phyloP scores from a whole-genome alignment of 2,329 filamentous ascomycete genomes.

The Davidsoniella neocaledoniae region DNA sequence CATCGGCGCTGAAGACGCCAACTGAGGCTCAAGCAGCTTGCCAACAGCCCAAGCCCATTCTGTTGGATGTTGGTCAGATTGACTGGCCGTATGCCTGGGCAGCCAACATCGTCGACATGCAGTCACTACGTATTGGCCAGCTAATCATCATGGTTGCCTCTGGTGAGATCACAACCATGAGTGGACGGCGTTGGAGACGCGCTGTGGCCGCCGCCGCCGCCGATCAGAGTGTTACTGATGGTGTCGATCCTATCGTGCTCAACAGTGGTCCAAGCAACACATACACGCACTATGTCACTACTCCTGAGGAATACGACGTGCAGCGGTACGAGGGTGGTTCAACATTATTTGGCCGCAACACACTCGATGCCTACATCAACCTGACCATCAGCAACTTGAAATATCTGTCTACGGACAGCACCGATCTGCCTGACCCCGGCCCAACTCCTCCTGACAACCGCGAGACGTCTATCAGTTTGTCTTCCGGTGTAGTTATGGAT shows the following conservation, averaged over 20 bases:
- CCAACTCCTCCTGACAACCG: conserved; percentile 62
- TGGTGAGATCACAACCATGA: conserved; percentile 83
- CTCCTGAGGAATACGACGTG: conserved; percentile 24
- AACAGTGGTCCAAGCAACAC: conserved; percentile 77
- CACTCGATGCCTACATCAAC: conserved; percentile 74
- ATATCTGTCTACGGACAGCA: conserved; percentile 38
- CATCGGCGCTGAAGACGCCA: conserved; percentile 52
- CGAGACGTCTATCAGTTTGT: conserved; percentile 59
- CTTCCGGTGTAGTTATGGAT: conserved; percentile 62
- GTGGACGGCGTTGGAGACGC: conserved; percentile 68
- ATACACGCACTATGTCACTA: conserved; percentile 40
- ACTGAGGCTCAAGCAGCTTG: conserved; percentile 52
- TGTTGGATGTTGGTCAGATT: conserved; percentile 73
- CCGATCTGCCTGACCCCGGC: conserved; percentile 25
- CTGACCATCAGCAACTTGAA: conserved; percentile 53
- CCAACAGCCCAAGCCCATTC: conserved; percentile 65
- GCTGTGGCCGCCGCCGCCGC: conserved; percentile 41
- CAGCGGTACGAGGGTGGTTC: conserved; percentile 87
- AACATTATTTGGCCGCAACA: conserved; percentile 72
- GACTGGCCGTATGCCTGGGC: conserved; percentile 64
- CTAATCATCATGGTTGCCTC: conserved; percentile 72
- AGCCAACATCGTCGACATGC: conserved; percentile 78
- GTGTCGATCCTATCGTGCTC: conserved; percentile 48
- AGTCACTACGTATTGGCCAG: conserved; percentile 67
- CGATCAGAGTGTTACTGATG: conserved; percentile 22